Percentiles rank a stretch among this genome's conserved stretches.
These are phyloP conservation scores for Saccharomycopsis sp. DNA, from an alignment of 805 yeast genomes.

Conservation along the genomic window DNA sequence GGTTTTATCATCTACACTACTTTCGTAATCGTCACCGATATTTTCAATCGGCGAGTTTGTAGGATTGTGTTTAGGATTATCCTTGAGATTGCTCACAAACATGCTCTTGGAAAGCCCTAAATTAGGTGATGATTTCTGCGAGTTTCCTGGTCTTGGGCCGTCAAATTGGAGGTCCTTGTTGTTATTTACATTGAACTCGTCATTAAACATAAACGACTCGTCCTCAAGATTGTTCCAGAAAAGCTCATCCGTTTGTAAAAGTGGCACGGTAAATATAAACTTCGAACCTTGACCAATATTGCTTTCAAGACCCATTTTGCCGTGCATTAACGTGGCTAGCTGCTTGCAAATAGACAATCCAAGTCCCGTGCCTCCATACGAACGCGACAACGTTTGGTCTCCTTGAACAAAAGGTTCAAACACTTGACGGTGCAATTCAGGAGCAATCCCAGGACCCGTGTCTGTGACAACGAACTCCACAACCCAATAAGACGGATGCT, in stretches of 20 bases:
- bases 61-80: neutral
- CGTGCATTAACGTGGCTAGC: conserved; percentile 85
- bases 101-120: neutral
- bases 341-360: conserved; percentile 89
- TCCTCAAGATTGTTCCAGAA: conserved; percentile 22
- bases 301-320: conserved; percentile 70
- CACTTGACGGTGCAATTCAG: conserved; percentile 70
- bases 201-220: conserved; percentile 44
- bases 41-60: neutral
- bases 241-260: conserved; percentile 41
- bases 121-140: conserved; percentile 9
- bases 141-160: no score
- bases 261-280: conserved; percentile 73
- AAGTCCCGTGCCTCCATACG: conserved; percentile 93
- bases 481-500: conserved; percentile 45
- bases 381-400: conserved; percentile 85
- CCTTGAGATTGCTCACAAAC: neutral
- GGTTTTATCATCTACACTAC: neutral
- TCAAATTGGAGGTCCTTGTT: conserved; percentile 38
- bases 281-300: conserved; percentile 77
- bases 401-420: conserved; percentile 98
- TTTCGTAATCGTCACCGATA: neutral
- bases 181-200: conserved; percentile 56
- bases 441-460: conserved; percentile 92
- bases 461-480: conserved; percentile 72